Base-by-base conservation (phyloP, 2,329 filamentous ascomycete genomes). In the Pseudogymnoascus sp. region DNA sequence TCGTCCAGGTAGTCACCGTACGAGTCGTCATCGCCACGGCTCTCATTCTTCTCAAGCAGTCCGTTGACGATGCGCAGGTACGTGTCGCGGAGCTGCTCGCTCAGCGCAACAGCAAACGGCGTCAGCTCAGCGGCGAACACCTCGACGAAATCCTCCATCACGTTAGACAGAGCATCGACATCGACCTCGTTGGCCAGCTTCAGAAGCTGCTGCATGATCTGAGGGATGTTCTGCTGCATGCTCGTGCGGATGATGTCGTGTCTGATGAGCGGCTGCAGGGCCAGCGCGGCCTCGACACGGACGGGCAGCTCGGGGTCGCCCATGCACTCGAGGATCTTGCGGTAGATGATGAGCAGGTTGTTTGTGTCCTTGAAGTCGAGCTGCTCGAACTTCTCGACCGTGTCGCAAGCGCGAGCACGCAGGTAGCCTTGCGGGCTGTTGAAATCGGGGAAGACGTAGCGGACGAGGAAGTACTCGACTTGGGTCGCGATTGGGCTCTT, bases 101-200 rank as follows among this genome's bases (percentile, higher is more conserved):
- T 96, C 3, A 99, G 81, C 4, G 94, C 94, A 33, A 99, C 93
- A 9, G 94, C 94, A 71, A 99, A 99, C 2, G 94, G 94, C 5
- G 94, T 97, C 55, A 99, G 83, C 74, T 99, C 94, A 2, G 91
- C 84, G n/a, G 94, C 93, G 72, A 99, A 99, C 2, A 97, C 92
- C 75, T 99, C 94, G 51, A 99, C 94, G 72, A 99, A 99, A 72
- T 99, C 94, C 76, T 99, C 94, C 94, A 99, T 99, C 39, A 99
- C 94, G 71, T 97, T 97, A 21, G 94, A 93, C 41, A 99, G 81
- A 4, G 94, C 92, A 75, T 99, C 94, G 58, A 99, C 93, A 72
- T 99, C 94, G 63, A 95, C 94, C 76, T 99, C 94, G 72, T 99
- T 99, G 29, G 94, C 93, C 63, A 99, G 80, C 78, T 97, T 97